These are phyloP conservation scores for Trametes sp. DNA, from an alignment of 1,284 basidiomycete genomes.

Conservation along the genomic window DNA sequence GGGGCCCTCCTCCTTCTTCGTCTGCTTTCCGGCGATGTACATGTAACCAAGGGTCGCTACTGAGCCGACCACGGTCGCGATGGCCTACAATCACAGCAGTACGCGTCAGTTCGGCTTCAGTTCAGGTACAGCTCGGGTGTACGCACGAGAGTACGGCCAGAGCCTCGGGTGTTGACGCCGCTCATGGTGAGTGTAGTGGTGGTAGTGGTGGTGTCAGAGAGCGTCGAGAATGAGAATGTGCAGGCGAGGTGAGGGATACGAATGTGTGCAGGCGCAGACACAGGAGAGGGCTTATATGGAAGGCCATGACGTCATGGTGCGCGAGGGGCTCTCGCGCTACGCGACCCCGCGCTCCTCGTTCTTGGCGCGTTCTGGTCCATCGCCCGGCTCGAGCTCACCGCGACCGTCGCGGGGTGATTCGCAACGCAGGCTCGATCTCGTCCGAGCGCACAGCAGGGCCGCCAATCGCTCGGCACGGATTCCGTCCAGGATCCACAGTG, in stretches of 20 bases:
- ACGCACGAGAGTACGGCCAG: constrained; percentile 26
- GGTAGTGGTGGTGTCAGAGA: not conserved
- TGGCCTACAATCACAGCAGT: constrained; percentile 27
- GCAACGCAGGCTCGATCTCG: too few species aligned
- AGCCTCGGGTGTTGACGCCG: constrained; percentile 23
- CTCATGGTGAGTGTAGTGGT: not conserved
- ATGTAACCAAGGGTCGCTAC: constrained; percentile 40
- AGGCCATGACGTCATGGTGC: constrained; percentile 13
- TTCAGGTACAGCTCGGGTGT: not conserved
- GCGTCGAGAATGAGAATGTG: not conserved
- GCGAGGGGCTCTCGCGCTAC: not conserved
- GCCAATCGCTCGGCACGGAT: too few species aligned
- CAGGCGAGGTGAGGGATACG: not conserved
- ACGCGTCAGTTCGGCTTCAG: not conserved
- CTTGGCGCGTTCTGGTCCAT: not conserved
- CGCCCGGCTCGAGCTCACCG: too few species aligned
- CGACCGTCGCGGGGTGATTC: too few species aligned
- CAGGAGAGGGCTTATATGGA: not conserved
- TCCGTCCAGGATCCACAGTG: too few species aligned
- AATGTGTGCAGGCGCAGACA: not conserved
- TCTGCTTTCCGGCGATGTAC: constrained; percentile 39
- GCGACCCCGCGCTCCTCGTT: not conserved
- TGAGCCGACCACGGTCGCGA: constrained; percentile 33
- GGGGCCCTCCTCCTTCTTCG: constrained; percentile 36
- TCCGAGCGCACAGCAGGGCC: too few species aligned